phyloP scores from a whole-genome alignment of 345 rosid species.

The Cardiospermum halicacabum region DNA sequence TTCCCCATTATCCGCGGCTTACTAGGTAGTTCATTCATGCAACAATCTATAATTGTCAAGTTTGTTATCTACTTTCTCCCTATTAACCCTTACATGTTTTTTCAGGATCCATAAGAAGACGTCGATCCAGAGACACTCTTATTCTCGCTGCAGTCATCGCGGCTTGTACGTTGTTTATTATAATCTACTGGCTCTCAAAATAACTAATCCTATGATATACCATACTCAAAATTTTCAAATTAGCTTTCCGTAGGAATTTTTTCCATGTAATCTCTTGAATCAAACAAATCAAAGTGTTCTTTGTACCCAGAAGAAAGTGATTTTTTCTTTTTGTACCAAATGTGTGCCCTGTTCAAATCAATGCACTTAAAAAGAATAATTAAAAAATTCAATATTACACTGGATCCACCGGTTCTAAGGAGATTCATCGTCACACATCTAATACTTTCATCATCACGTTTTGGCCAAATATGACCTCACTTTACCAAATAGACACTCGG shows the following conservation, averaged over 20 bases:
- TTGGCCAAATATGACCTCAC: constrained; percentile 3
- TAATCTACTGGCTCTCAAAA: constrained; percentile 92
- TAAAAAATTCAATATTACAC: not conserved
- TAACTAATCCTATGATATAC: constrained; percentile 23
- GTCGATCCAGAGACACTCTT: constrained; percentile 78
- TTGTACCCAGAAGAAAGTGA: not conserved
- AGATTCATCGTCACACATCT: constrained; percentile 13
- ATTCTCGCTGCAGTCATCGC: constrained; percentile 91
- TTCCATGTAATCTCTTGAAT: constrained; percentile 31
- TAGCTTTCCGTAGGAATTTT: constrained; percentile 29
- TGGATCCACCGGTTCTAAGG: constrained; percentile 2
- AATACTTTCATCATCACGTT: not conserved
- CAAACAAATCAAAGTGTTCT: constrained; percentile 14
- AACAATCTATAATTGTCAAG: constrained; percentile 1
- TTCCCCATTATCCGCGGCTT: constrained; percentile 83
- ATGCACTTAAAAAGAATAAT: not conserved
- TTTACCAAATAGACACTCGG: constrained; percentile 5
- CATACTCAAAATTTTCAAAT: constrained; percentile 11
- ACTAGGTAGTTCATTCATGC: constrained; percentile 50
- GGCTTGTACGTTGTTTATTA: constrained; percentile 86
- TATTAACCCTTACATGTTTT: constrained; percentile 9
- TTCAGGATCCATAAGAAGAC: constrained; percentile 82
- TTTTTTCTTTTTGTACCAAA: not conserved
- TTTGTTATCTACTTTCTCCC: constrained; percentile 2
- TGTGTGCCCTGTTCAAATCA: no score